Evolutionary conservation across 78 protist genomes (phyloP), one percentile per base, ranked within the genome.

Genomic region (Dictyostelium intermedium): DNA sequence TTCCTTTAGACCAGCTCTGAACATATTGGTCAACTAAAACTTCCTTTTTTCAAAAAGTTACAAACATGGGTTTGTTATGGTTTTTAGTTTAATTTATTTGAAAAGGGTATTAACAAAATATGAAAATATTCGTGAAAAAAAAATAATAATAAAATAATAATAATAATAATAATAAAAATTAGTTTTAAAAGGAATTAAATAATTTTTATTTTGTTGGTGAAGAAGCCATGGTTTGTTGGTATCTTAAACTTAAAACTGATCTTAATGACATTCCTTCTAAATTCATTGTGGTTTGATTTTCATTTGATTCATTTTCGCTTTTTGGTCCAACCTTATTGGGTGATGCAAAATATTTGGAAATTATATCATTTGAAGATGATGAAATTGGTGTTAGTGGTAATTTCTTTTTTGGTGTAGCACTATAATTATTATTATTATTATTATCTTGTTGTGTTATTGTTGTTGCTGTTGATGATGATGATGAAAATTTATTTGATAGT

Each of bases 281-380:
- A 39, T 23, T 39, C n/a, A 23, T 39, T 37, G 82, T 11, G 8
- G 5, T 35, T 16, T 8, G 20, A 4, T 4, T 37, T 0, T 3
- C 14, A 73, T 35, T 16, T 20, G 23, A 5, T 20, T 0, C 6
- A 76, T 1, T 8, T 35, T 23, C 30, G 41, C 34, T 50, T 50
- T 50, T 50, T 50, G 61, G 11, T 18, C 82, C 82, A n/a, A 23
- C 30, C 41, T 74, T 35, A 6, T 2, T n/a, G 7, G 85, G 85
- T 35, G 74, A 56, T 25, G 61, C 53, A 53, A 76, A 76, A 25
- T 81, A 81, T 53, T 81, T 81, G 3, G 85, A 81, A 53, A 81
- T 13, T 13, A 81, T 81, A 30, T 56, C 85, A 18, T n/a, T 27
- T 32, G 74, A 53, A 7, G 73, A 37, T 43, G 84, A 16, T 79